A percentile compares a stretch with the other conserved stretches of the same genome.
Conservation (phyloP, 179 eudicot species). For the Silene coronaria region DNA sequence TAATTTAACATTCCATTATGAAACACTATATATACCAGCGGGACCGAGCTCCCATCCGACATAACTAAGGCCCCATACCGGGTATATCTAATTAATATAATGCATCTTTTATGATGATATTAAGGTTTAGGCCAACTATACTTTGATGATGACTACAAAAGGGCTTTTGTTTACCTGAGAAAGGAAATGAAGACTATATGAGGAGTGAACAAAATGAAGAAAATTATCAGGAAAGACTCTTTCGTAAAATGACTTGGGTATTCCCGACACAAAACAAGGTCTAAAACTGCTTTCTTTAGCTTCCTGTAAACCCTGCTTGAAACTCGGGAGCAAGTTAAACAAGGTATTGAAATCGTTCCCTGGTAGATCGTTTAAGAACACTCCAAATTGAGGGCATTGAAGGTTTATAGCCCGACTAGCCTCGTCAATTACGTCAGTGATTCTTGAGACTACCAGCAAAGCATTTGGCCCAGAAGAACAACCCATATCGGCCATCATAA, state of each 20-base stretch:
- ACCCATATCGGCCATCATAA: conserved; percentile 32
- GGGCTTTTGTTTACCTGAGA: conserved; percentile 36
- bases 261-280: conserved; percentile 39
- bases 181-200: conserved; percentile 52
- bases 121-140: no score
- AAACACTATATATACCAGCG: no score
- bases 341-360: conserved; percentile 29
- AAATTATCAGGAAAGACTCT: conserved; percentile 42
- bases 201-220: conserved; percentile 59
- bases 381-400: conserved; percentile 18
- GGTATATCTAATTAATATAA: no score
- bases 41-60: no score
- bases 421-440: conserved; percentile 27
- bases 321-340: conserved; percentile 27
- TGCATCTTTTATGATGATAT: no score
- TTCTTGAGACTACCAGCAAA: conserved; percentile 22
- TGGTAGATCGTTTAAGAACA: conserved; percentile 30
- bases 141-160: no score
- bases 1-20: no score
- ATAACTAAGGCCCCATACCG: no score
- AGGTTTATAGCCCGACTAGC: not conserved
- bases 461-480: conserved; percentile 33
- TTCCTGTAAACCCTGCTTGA: conserved; percentile 21
- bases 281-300: conserved; percentile 22
- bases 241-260: conserved; percentile 52